Percentiles rank a stretch among this genome's conserved stretches.
phyloP scores from a whole-genome alignment of 129 eudicot species.

The Arctium minus region DNA sequence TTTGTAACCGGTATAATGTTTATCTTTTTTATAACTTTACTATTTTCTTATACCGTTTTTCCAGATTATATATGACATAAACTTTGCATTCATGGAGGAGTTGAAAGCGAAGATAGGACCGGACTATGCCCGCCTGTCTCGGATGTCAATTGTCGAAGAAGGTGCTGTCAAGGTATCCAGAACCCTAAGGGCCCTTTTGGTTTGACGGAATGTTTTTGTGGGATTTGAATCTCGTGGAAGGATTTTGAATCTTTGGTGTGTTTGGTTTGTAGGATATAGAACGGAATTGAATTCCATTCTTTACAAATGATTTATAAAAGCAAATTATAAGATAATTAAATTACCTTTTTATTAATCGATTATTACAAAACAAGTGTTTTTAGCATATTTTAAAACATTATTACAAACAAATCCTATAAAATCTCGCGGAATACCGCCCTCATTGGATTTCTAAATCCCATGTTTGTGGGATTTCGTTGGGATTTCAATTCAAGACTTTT shows the following conservation, averaged over 20 bases:
- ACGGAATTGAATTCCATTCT: not conserved
- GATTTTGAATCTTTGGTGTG: not conserved
- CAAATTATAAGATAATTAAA: not conserved
- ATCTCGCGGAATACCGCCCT: not conserved
- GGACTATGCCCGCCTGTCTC: conserved; percentile 42
- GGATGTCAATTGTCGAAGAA: conserved; percentile 62
- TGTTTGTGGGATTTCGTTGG: not conserved
- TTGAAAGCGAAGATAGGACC: conserved; percentile 45
- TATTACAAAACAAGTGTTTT: not conserved
- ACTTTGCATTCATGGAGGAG: conserved; percentile 48
- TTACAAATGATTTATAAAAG: not conserved
- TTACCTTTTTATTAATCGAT: not conserved
- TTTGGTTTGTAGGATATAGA: not conserved
- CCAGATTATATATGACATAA: conserved; percentile 56
- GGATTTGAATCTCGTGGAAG: not conserved
- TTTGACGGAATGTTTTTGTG: not conserved
- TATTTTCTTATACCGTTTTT: conserved; percentile 5
- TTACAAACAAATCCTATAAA: not conserved
- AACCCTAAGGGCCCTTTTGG: not conserved
- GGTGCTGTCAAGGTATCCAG: conserved; percentile 52
- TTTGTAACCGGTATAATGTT: conserved; percentile 6
- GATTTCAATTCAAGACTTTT: not conserved
- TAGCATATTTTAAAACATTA: not conserved
- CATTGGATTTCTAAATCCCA: not conserved
- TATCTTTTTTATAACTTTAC: not conserved